Conservation (phyloP, 31 red algal genomes). For the Porphyra umbilicalis region DNA sequence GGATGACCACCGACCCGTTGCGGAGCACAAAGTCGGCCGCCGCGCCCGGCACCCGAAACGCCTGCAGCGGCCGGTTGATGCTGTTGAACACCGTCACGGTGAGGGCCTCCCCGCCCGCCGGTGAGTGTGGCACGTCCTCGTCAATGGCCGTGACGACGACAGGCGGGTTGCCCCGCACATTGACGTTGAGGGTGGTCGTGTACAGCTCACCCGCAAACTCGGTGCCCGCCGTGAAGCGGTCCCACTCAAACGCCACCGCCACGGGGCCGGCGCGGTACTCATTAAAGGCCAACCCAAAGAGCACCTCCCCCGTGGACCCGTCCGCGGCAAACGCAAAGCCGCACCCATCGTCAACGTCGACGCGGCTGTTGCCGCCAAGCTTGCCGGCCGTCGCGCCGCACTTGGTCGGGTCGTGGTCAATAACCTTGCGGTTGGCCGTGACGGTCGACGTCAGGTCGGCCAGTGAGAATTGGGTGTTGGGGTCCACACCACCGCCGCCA, state of each 20-base stretch:
- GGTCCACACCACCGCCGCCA: not conserved
- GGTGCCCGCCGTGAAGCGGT: constrained; percentile 20
- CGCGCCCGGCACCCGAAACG: constrained; percentile 50
- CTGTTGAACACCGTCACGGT: constrained; percentile 51
- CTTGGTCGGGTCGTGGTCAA: not conserved
- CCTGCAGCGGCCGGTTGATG: constrained; percentile 17
- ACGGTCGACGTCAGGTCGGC: constrained; percentile 7
- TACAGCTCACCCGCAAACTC: constrained; percentile 50
- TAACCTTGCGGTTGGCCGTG: not conserved
- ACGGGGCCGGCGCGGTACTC: constrained; percentile 37
- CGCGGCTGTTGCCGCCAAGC: not conserved
- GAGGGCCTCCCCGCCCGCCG: constrained; percentile 37
- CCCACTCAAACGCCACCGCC: constrained; percentile 29
- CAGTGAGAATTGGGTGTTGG: constrained; percentile 5
- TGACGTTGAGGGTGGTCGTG: constrained; percentile 18
- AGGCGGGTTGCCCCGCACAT: constrained; percentile 50
- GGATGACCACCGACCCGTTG: constrained; percentile 5
- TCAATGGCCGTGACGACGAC: constrained; percentile 28
- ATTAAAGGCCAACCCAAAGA: constrained; percentile 42
- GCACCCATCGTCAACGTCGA: constrained; percentile 32
- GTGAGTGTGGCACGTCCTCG: constrained; percentile 19
- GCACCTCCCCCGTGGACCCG: constrained; percentile 4
- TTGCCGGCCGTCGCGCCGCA: not conserved
- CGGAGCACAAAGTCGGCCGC: constrained; percentile 20
- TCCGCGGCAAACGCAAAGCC: constrained; percentile 48